These are phyloP conservation scores for Teunomyces lycoperdinae DNA, from an alignment of 805 yeast genomes.

Conservation along the genomic window DNA sequence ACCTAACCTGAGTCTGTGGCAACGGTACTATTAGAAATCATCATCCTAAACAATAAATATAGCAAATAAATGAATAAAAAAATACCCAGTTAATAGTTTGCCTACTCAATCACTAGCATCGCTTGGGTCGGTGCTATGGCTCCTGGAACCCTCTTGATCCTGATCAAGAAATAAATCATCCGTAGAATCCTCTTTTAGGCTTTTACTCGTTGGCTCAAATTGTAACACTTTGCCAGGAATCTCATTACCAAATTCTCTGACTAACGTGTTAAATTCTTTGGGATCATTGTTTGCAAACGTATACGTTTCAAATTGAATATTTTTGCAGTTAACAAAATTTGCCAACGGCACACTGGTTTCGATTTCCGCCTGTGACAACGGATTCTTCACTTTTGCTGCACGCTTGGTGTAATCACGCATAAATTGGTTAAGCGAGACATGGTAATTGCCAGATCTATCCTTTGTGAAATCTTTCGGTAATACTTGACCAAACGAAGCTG, in stretches of 20 bases:
- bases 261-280: conserved; percentile 17
- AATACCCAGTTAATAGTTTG: background rate
- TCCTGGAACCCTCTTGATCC: background rate
- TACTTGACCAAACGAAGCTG: conserved; percentile 13
- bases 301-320: conserved; percentile 30
- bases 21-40: conserved; percentile 1
- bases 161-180: background rate
- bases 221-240: conserved; percentile 6
- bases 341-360: conserved; percentile 49
- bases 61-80: conserved; percentile 1
- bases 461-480: background rate
- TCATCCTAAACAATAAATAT: background rate
- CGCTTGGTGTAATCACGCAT: background rate
- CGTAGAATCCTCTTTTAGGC: background rate
- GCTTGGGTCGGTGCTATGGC: conserved; percentile 1
- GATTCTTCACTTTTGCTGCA: conserved; percentile 15
- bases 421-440: background rate
- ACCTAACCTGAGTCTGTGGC: background rate
- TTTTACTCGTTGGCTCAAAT: background rate
- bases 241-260: conserved; percentile 24
- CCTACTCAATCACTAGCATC: background rate
- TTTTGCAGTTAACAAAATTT: conserved; percentile 28
- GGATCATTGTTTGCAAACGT: conserved; percentile 15
- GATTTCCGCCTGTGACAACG: conserved; percentile 52
- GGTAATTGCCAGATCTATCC: background rate